Evolutionary conservation across 306 rosid species (phyloP).

Genomic region (Benincasa hispida): DNA sequence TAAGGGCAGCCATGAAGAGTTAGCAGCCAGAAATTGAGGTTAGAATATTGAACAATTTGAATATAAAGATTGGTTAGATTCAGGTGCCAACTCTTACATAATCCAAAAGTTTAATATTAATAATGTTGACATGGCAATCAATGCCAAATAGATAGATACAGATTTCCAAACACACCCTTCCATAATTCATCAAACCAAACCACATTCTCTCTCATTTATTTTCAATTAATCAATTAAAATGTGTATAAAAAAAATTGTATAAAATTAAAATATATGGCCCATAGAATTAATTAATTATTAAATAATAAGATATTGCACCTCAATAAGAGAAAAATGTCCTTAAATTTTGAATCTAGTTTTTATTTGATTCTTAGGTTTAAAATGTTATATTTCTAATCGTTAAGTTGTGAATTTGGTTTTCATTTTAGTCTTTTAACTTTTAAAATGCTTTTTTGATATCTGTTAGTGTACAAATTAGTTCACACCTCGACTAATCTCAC

Average conservation of each 20-base stretch:
- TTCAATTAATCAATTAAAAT: not conserved
- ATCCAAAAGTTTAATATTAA: not conserved
- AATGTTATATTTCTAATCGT: too few species aligned
- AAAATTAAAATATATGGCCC: not conserved
- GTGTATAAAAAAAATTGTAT: not conserved
- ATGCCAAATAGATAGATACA: not conserved
- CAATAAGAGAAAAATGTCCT: too few species aligned
- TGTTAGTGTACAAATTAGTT: too few species aligned
- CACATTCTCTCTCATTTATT: not conserved
- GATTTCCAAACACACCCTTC: not conserved
- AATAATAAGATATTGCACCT: not conserved
- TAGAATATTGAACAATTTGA: not conserved
- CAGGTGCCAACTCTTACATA: constrained; percentile 5
- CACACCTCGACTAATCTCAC: too few species aligned
- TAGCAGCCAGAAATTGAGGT: not conserved
- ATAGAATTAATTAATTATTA: not conserved
- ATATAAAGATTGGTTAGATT: not conserved
- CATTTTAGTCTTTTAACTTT: too few species aligned
- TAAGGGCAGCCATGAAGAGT: not conserved
- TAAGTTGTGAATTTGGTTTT: too few species aligned
- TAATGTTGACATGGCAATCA: not conserved
- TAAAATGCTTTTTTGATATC: too few species aligned
- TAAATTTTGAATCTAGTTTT: too few species aligned
- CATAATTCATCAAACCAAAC: not conserved
- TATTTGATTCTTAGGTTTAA: too few species aligned